These are phyloP conservation scores for Fusarium temperatum DNA, from an alignment of 2,329 filamentous ascomycete species.

Conservation along the genomic window DNA sequence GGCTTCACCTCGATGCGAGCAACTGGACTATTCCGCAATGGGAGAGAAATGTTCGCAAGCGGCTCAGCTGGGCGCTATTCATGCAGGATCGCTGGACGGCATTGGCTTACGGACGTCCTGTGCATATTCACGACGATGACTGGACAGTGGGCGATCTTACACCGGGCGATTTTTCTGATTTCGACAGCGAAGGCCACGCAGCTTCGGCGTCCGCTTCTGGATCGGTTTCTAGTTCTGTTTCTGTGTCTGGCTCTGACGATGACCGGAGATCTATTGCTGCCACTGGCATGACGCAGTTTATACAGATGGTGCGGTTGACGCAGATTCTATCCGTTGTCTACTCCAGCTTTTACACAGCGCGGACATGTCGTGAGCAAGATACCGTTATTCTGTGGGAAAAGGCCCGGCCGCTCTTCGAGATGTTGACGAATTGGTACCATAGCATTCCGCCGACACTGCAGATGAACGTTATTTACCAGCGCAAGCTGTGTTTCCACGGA, in stretches of 20 bases:
- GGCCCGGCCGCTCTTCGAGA: conserved; percentile 58
- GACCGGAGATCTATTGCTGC: conserved; percentile 47
- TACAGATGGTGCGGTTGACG: conserved; percentile 57
- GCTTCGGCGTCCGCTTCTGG: conserved; percentile 5
- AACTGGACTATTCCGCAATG: conserved; percentile 65
- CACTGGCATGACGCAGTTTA: conserved; percentile 53
- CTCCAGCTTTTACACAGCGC: conserved; percentile 54
- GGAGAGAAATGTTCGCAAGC: conserved; percentile 65
- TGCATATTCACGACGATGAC: conserved; percentile 46
- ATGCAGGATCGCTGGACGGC: conserved; percentile 68
- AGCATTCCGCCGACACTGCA: conserved; percentile 55
- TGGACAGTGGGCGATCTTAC: conserved; percentile 42
- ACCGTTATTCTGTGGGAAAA: conserved; percentile 53
- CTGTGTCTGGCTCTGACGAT: conserved; percentile 34
- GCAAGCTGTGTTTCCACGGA: conserved; percentile 53
- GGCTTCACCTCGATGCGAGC: conserved; percentile 64
- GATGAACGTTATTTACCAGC: conserved; percentile 53
- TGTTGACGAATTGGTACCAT: conserved; percentile 58
- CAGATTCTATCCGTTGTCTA: conserved; percentile 58
- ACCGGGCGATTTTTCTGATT: conserved; percentile 47
- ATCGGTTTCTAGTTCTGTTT: conserved; percentile 24
- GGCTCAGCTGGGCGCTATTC: conserved; percentile 67
- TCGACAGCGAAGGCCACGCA: conserved; percentile 27
- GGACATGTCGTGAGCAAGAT: conserved; percentile 43
- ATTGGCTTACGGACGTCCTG: conserved; percentile 42